Evolutionary conservation across 176 grass and related monocot species (phyloP).

Genomic region (Rhynchospora pubera): DNA sequence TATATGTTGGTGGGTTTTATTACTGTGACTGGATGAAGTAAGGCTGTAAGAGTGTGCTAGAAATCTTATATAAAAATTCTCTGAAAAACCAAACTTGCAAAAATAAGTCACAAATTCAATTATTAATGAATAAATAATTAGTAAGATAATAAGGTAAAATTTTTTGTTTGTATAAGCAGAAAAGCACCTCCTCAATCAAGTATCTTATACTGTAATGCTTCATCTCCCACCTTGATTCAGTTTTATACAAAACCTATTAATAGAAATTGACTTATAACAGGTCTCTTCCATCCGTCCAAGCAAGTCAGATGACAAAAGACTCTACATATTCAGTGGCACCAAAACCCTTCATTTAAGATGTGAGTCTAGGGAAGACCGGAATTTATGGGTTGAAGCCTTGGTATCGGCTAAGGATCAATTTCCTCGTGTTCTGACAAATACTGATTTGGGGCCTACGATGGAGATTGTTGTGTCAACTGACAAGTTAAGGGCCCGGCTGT

Average conservation of each 20-base stretch:
- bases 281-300: constrained; percentile 82
- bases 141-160: background rate
- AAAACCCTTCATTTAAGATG: constrained; percentile 85
- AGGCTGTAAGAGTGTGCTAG: background rate
- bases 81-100: too few relatives aligned
- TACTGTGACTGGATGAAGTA: background rate
- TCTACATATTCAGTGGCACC: constrained; percentile 93
- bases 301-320: constrained; percentile 98
- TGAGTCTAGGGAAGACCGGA: constrained; percentile 69
- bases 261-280: constrained; percentile 32
- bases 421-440: constrained; percentile 43
- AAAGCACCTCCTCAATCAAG: background rate
- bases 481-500: constrained; percentile 49
- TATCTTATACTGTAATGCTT: background rate
- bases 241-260: background rate
- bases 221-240: background rate
- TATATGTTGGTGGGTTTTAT: constrained; percentile 3
- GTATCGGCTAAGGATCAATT: constrained; percentile 61
- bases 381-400: constrained; percentile 65
- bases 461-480: constrained; percentile 63
- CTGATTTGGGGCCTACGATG: constrained; percentile 35
- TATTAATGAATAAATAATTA: background rate
- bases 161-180: background rate
- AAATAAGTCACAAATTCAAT: too few relatives aligned
- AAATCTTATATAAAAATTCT: background rate